phyloP scores from a whole-genome alignment of 129 eudicot species.

The Helianthus annuus region DNA sequence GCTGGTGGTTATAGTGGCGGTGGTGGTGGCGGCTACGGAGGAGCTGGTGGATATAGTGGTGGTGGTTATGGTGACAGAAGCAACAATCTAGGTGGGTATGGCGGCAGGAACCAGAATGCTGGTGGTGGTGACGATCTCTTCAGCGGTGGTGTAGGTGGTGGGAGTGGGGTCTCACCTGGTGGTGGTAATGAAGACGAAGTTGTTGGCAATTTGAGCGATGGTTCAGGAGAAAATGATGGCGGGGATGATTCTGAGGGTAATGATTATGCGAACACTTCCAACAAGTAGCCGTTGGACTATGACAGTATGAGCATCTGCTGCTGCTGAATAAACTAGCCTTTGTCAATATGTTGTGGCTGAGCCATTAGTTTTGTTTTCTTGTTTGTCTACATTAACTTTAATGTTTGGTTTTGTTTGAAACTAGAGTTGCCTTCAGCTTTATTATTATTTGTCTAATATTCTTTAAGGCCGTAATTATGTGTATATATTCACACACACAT shows the following conservation, averaged over 20 bases:
- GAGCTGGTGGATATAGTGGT: conserved; percentile 31
- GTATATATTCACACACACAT: too few species aligned
- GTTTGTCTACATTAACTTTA: background rate
- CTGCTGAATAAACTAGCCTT: conserved; percentile 17
- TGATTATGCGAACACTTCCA: conserved; percentile 45
- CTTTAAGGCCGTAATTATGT: background rate
- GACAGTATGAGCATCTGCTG: background rate
- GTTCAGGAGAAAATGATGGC: conserved; percentile 14
- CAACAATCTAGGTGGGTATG: conserved; percentile 34
- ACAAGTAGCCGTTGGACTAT: conserved; percentile 7
- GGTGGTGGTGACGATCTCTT: conserved; percentile 30
- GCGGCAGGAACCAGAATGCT: conserved; percentile 33
- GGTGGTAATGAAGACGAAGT: conserved; percentile 34
- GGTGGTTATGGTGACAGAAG: conserved; percentile 29
- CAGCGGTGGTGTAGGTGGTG: conserved; percentile 31
- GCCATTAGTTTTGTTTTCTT: background rate
- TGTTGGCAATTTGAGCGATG: conserved; percentile 17
- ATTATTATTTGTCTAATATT: background rate
- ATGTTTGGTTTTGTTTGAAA: background rate
- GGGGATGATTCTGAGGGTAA: conserved; percentile 38
- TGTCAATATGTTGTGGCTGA: conserved; percentile 18
- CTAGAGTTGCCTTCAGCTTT: background rate
- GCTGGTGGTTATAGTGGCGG: conserved; percentile 25
- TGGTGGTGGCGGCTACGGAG: conserved; percentile 40
- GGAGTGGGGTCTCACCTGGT: conserved; percentile 16